Base-by-base conservation (phyloP, 1,284 basidiomycete genomes). In the Marasmius fiardii region DNA sequence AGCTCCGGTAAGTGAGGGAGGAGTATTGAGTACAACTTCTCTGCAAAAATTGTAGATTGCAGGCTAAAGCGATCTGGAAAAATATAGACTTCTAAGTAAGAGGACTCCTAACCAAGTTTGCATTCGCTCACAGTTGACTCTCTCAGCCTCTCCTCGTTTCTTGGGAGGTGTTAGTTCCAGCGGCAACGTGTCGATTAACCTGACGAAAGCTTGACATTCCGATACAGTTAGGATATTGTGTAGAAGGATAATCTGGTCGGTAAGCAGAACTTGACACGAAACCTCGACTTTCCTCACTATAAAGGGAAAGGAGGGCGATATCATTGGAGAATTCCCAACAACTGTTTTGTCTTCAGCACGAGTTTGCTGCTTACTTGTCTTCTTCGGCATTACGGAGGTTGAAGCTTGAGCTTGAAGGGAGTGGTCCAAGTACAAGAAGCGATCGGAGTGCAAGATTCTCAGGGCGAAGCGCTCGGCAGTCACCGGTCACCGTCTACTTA, bases 81-180 rank as follows among this genome's bases (percentile, higher is more conserved):
- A 49, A 49, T 50, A 41, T 12, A 16, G 12, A 28, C 20, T 35
- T 31, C n/a, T n/a, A n/a, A n/a, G n/a, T n/a, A n/a, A n/a, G n/a
- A n/a, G n/a, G n/a, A n/a, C n/a, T n/a, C n/a, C n/a, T n/a, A n/a
- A n/a, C n/a, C n/a, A n/a, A n/a, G n/a, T n/a, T n/a, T n/a, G n/a
- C n/a, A n/a, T n/a, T n/a, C 21, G 64, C 64, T 62, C 66, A 89
- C 88, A 77, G 67, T 90, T 92, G 12, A 89, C 81, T 51, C 91
- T 72, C 31, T 84, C 81, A 0, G 91, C 90, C 68, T 92, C 89
- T 4, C 88, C 90, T 55, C 77, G 76, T 70, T 88, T 90, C 67
- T 85, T 85, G 1, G 88, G 85, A 18, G 83, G 85, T 0, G 86
- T 88, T 2, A 89, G 78, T 58, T 85, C 82, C 44, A 92, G 71